phyloP scores from a whole-genome alignment of 2,329 filamentous ascomycete genomes.

The Elsinoe australis region DNA sequence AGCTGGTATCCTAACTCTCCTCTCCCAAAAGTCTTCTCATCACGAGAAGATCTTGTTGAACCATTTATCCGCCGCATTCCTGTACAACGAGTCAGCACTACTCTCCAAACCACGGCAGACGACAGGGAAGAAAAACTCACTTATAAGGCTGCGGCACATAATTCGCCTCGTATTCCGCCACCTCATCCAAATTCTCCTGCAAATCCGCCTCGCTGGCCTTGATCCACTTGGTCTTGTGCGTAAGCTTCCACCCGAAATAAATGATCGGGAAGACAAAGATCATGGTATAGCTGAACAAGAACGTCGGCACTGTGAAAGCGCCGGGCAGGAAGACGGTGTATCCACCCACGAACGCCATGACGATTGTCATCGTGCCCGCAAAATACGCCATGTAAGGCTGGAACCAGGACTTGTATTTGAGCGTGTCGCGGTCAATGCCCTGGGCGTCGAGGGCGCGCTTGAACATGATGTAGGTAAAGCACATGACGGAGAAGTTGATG shows the following conservation, averaged over 20 bases:
- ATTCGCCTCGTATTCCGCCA: constrained; percentile 60
- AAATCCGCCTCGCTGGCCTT: constrained; percentile 56
- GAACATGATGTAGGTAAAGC: constrained; percentile 64
- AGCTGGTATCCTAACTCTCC: no score
- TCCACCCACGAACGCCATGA: constrained; percentile 69
- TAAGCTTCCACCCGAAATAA: constrained; percentile 63
- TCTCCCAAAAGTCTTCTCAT: no score
- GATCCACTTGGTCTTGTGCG: constrained; percentile 54
- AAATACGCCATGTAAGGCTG: constrained; percentile 69
- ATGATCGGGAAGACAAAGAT: constrained; percentile 62
- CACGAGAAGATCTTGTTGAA: constrained; percentile 39
- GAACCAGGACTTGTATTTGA: constrained; percentile 62
- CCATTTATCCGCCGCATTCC: constrained; percentile 34
- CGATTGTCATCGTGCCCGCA: constrained; percentile 52
- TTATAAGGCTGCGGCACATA: constrained; percentile 41
- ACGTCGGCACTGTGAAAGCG: constrained; percentile 60
- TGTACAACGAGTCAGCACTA: constrained; percentile 5
- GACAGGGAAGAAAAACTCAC: constrained; percentile 16
- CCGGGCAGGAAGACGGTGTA: constrained; percentile 67
- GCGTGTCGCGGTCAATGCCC: constrained; percentile 55
- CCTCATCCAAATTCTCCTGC: constrained; percentile 53
- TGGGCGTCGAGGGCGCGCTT: constrained; percentile 61
- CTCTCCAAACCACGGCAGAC: not conserved
- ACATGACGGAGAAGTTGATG: constrained; percentile 64
- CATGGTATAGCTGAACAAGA: constrained; percentile 68